Conservation (phyloP, 768 basidiomycete species). For the Guyanaporus albipodus region DNA sequence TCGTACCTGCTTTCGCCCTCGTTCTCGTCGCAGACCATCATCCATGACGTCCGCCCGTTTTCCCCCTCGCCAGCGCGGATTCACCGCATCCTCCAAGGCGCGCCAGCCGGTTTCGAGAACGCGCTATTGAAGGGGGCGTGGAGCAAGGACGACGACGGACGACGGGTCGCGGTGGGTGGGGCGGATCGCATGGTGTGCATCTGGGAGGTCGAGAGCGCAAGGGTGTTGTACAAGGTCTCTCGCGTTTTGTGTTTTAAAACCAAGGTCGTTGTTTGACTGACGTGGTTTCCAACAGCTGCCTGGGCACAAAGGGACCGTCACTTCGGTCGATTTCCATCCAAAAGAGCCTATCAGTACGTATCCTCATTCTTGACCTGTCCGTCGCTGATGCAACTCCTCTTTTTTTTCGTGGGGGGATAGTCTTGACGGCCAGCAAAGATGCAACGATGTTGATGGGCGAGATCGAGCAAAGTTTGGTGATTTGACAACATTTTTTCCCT, state of each 20-base stretch:
- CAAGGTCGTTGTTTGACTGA: background rate
- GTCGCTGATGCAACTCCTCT: too few relatives aligned
- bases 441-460: constrained; percentile 90
- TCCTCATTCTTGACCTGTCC: too few relatives aligned
- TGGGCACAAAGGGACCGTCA: constrained; percentile 96
- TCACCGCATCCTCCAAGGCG: constrained; percentile 75
- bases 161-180: constrained; percentile 81
- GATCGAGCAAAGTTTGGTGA: constrained; percentile 61
- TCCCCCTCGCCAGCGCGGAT: constrained; percentile 78
- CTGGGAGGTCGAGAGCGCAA: constrained; percentile 80
- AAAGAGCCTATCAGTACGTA: constrained; percentile 89
- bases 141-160: constrained; percentile 82
- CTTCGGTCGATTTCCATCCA: constrained; percentile 93
- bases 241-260: background rate
- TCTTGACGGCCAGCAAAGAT: constrained; percentile 91
- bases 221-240: constrained; percentile 72
- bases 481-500: constrained; percentile 29
- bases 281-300: constrained; percentile 56
- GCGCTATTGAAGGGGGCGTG: constrained; percentile 80
- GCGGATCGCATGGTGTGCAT: constrained; percentile 85
- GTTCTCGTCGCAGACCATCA: constrained; percentile 82
- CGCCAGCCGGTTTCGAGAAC: constrained; percentile 93
- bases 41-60: constrained; percentile 94
- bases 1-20: constrained; percentile 86
- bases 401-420: constrained; percentile 34